Percentiles rank a stretch among this genome's conserved stretches.
These are phyloP conservation scores for Gymnopilus junonius DNA, from an alignment of 768 basidiomycete species.

Conservation along the genomic window DNA sequence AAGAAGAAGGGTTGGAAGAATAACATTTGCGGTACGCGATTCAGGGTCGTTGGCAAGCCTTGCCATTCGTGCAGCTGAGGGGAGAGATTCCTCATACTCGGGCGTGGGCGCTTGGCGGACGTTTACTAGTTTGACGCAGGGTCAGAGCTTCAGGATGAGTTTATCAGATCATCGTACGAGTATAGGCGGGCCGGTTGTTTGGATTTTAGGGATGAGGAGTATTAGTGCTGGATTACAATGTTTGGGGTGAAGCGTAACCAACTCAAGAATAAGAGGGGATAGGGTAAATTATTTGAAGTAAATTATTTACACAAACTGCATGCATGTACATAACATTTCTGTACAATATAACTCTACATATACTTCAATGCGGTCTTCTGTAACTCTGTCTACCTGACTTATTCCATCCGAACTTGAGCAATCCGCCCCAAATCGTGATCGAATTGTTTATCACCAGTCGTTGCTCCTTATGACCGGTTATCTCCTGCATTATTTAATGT, in stretches of 20 bases:
- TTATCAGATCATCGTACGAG: background rate
- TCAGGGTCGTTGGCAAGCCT: slow-evolving; percentile 2
- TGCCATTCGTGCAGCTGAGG: background rate
- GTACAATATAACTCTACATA: no score
- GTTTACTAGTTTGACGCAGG: background rate
- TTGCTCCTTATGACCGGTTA: no score
- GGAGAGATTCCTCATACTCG: no score
- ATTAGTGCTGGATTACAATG: no score
- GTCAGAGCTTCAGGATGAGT: background rate
- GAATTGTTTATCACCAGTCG: no score
- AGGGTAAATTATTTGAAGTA: background rate
- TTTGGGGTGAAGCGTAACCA: background rate
- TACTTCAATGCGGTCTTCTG: no score
- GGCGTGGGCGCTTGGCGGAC: no score
- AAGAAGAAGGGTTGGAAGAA: slow-evolving; percentile 6
- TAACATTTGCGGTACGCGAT: slow-evolving; percentile 19
- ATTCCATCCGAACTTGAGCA: no score
- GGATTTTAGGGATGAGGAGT: slow-evolving; percentile 16
- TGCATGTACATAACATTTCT: background rate
- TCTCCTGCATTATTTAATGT: no score
- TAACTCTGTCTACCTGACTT: no score
- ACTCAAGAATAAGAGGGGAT: background rate
- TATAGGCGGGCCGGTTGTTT: background rate
- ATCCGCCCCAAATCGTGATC: no score
- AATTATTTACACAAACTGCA: background rate